Evolutionary conservation across 305 asterid species (phyloP).

Genomic region (Solanum aculeatissimum): DNA sequence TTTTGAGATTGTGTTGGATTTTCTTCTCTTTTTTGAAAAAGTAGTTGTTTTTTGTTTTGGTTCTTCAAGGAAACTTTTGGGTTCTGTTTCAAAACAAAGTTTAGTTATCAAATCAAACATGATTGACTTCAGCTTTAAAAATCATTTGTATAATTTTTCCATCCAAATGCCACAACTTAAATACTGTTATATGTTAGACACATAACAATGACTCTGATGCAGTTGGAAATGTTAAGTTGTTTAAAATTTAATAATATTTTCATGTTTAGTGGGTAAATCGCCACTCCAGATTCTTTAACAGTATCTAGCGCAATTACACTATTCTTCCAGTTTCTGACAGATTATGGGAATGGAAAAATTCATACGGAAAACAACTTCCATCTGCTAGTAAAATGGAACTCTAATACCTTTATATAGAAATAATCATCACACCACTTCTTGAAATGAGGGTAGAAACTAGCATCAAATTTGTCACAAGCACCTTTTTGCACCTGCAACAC

Average conservation of each 20-base stretch:
- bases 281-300: neutral
- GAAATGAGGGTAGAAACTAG: constrained; percentile 87
- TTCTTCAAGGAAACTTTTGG: neutral
- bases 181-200: neutral
- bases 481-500: constrained; percentile 59
- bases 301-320: neutral
- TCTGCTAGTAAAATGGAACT: neutral
- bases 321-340: neutral
- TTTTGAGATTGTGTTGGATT: neutral
- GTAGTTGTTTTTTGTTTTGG: neutral
- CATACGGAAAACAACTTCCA: neutral
- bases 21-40: neutral
- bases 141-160: neutral
- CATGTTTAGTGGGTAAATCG: neutral
- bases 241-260: neutral
- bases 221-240: neutral
- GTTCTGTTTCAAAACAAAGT: neutral
- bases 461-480: constrained; percentile 83
- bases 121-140: neutral
- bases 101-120: neutral
- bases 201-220: neutral
- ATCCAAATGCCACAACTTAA: neutral
- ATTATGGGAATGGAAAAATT: neutral
- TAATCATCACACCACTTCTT: constrained; percentile 99
- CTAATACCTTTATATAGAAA: constrained; percentile 75